Base-by-base conservation (phyloP, 495 filamentous ascomycete species). In the Trichoderma gamsii region DNA sequence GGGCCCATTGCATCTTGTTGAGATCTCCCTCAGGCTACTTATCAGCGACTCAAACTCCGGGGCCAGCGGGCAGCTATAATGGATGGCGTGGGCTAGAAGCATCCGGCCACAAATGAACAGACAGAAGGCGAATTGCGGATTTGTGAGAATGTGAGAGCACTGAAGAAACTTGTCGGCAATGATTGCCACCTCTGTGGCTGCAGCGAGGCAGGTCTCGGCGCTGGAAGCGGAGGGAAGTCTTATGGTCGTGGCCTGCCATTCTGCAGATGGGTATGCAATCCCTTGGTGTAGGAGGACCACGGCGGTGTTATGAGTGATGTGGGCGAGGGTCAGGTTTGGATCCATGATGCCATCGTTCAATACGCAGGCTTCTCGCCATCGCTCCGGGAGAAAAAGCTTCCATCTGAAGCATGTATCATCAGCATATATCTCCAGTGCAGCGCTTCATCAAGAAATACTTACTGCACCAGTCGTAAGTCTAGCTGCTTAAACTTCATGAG, bases 241-340 rank as follows among this genome's bases (percentile, higher is more conserved):
- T 13, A 78, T 73, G 1, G 72, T 63, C 41, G 67, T 66, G 32
- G 66, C 64, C 51, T 41, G 79, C 80, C 78, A 82, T 15, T 76
- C 74, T 8, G 71, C 41, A 0, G 75, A 70, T 7, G 79, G 79
- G 52, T 79, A 83, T 2, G 79, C 80, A 52, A 83, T 81, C 1
- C 70, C 70, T 61, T 83, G 81, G 49, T 83, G 81, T 0, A 83
- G 69, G 0, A 82, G 70, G 29, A 83, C 79, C 70, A 79, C 77
- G 3, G 80, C 76, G 18, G 81, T 76, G 49, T 83, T 83, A 51
- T 83, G 81, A 0, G 79, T 82, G 49, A 82, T 73, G 66, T 82
- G 78, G 0, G 80, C 80, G 13, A 82, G 70, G 0, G 79, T 81
- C 3, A 81, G 73, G 66, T 82, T 82, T 0, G 80, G 80, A 71